phyloP scores from a whole-genome alignment of 176 grass and related monocot species.

The Oryza meyeriana region DNA sequence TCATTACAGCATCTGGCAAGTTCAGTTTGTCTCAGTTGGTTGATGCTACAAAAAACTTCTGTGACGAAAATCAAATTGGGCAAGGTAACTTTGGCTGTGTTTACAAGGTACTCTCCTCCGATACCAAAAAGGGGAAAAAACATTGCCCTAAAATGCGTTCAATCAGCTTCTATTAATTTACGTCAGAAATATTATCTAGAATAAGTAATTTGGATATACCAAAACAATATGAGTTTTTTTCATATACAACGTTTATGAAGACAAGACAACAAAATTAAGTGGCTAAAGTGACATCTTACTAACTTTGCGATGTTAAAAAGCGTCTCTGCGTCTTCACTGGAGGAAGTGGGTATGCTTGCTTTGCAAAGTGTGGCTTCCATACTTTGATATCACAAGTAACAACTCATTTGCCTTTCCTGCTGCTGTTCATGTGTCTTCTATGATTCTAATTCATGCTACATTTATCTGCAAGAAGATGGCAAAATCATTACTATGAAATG shows the following conservation, averaged over 20 bases:
- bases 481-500: not conserved
- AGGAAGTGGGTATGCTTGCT: not conserved
- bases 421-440: not conserved
- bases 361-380: not conserved
- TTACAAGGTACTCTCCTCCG: slow-evolving; percentile 29
- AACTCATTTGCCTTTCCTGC: not conserved
- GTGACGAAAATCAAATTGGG: slow-evolving; percentile 5
- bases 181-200: too few species aligned
- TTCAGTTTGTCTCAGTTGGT: slow-evolving; percentile 17
- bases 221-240: too few species aligned
- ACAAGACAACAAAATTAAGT: too few species aligned
- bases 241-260: too few species aligned
- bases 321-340: too few species aligned
- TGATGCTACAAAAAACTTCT: slow-evolving; percentile 36
- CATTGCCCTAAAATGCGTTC: too few species aligned
- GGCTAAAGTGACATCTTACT: too few species aligned
- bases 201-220: too few species aligned
- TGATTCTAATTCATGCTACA: not conserved
- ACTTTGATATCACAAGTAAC: not conserved
- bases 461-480: not conserved
- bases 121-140: too few species aligned
- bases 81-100: slow-evolving; percentile 25
- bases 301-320: too few species aligned
- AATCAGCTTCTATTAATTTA: too few species aligned
- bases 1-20: not conserved